phyloP scores from a whole-genome alignment of 1,139 yeast species.

The Hemisphaericaspora subhashii region DNA sequence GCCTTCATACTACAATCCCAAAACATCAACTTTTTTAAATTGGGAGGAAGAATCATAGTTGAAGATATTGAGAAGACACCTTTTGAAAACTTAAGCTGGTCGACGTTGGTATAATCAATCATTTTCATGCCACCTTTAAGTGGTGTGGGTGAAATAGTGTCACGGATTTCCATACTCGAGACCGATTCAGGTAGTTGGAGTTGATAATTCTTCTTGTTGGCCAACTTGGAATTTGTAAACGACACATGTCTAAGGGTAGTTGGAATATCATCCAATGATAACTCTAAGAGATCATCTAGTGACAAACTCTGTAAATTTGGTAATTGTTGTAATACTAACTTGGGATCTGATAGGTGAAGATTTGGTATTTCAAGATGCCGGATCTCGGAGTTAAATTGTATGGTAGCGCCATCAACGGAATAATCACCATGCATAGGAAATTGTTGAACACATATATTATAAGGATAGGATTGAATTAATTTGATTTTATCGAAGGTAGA shows the following conservation, averaged over 20 bases:
- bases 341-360: neutral
- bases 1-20: neutral
- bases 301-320: constrained; percentile 1
- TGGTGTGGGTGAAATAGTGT: neutral
- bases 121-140: neutral
- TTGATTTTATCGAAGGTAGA: neutral
- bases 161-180: neutral
- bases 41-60: neutral
- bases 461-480: neutral
- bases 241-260: neutral
- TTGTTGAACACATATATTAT: neutral
- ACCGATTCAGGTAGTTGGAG: neutral
- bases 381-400: neutral
- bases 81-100: neutral
- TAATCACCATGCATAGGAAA: neutral
- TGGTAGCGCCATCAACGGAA: neutral
- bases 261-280: neutral
- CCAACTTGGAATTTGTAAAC: neutral
- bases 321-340: neutral
- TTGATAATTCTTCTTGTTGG: neutral
- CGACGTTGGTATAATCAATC: neutral
- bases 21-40: neutral
- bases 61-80: neutral
- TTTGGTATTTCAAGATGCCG: neutral
- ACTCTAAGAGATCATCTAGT: neutral